phyloP scores from a whole-genome alignment of 108 stramenopile genomes.

The Pelagomonas calceolata region DNA sequence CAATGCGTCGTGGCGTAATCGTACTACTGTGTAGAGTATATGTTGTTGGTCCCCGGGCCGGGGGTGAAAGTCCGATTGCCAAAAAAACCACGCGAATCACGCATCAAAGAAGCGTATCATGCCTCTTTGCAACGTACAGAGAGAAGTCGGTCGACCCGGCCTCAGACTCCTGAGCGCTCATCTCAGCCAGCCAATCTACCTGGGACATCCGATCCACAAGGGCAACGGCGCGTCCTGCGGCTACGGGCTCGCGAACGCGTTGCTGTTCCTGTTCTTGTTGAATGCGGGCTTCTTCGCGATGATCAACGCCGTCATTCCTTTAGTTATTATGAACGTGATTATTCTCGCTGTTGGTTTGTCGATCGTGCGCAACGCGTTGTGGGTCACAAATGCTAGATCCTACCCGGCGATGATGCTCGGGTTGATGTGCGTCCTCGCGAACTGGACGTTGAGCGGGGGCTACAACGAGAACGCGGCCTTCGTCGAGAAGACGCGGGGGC shows the following conservation, averaged over 20 bases:
- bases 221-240: constrained; percentile 38
- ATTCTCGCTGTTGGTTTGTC: constrained; percentile 47
- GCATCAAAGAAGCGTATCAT: no score
- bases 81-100: no score
- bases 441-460: constrained; percentile 3
- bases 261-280: constrained; percentile 40
- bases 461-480: no score
- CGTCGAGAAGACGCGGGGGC: background rate
- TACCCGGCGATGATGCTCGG: constrained; percentile 34
- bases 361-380: constrained; percentile 35
- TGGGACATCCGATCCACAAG: constrained; percentile 61
- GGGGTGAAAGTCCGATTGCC: no score
- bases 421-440: constrained; percentile 23
- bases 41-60: no score
- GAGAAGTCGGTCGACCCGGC: no score
- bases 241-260: constrained; percentile 41
- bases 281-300: constrained; percentile 31
- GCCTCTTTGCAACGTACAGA: no score
- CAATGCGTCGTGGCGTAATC: no score
- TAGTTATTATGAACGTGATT: constrained; percentile 24
- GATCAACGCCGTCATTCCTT: constrained; percentile 18
- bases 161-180: no score
- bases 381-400: constrained; percentile 24
- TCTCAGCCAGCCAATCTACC: no score
- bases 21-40: no score